Base-by-base conservation (phyloP, 768 basidiomycete species). In the Tricholoma terreum region DNA sequence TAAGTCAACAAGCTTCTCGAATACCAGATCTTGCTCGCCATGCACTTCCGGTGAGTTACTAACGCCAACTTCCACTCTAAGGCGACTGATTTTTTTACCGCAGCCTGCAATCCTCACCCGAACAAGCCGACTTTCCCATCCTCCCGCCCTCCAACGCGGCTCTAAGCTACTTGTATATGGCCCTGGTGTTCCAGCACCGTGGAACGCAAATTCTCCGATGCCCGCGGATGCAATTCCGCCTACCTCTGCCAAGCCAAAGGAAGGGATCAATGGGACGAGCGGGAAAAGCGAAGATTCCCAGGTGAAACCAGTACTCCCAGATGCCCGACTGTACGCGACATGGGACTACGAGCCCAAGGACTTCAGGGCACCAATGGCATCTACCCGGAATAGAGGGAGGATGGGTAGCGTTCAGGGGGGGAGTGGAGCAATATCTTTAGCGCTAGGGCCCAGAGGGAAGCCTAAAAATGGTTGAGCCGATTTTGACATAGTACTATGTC, bases 21-120 rank as follows among this genome's bases (percentile, higher is more conserved):
- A 76, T 91, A 46, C 87, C 88, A 6, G 82, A 85, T 52, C 74
- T 92, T 46, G 83, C 89, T 8, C 77, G 85, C 22, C 76, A 79
- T 59, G 80, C 87, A 9, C 81, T 92, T 50, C 82, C 87, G 34
- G 89, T 90, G 67, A 59, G 86, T 77, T 19, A 34, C n/a, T 36
- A 43, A 22, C n/a, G 38, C 31, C 50, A 40, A 31, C 36, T 51
- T 12, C 12, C 19, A 24, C 17, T 54, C 40, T 52, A 12, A 56
- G 8, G n/a, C n/a, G 15, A 31, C 46, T 49, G 3, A 31, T 31
- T 17, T 24, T 33, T 22, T 62, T 50, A 38, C 24, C 19, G 8
- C 65, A 87, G 83, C 77, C 81, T 15, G 64, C 83, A 11, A 80
- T 89, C 35, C 67, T 82, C 46, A 70, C 77, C 9, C 82, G 90